Base-by-base conservation (phyloP, 805 yeast species). In the Wickerhamomyces hampshirensis region DNA sequence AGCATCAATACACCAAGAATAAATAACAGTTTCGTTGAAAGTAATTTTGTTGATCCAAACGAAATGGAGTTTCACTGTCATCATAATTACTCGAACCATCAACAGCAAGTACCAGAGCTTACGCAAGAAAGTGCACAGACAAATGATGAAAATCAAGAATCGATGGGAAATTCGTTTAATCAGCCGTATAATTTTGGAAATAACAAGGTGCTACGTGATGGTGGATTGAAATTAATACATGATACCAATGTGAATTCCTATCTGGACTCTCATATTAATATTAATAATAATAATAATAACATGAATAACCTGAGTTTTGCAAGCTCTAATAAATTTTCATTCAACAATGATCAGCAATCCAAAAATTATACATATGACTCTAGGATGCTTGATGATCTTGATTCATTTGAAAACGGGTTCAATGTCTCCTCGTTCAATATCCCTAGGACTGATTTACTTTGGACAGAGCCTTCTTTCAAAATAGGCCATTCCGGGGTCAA, bases 121-220 rank as follows among this genome's bases (percentile, higher is more conserved):
- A 38, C 44, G 2, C 45, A 42, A 2, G 35, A 37, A 9, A 41
- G 43, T 18, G 13, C 17, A 7, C 26, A 18, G 3, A 19, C 41
- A 3, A 43, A 42, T n/a, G 48, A 47, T 34, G 51, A 47, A 24
- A 47, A 43, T 28, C 33, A 19, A 15, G 32, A 37, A 17, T 31
- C 39, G 13, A 11, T 33, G 15, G 19, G 13, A 5, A 24, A 18
- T 6, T 12, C 34, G 2, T 31, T 34, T 21, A 21, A 21, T 11
- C 24, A 21, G 24, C 24, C 24, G 11, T 21, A 21, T 14, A n/a
- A 15, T 23, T 13, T 24, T 10, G 28, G 29, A 9, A 18, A 5
- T 13, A 19, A 18, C 6, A 26, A 29, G 5, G n/a, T 17, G 13
- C 10, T 23, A 8, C n/a, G n/a, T 8, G 28, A 18, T 13, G 26